Evolutionary conservation across 495 filamentous ascomycete species (phyloP), one percentile per base, ranked within the genome.

Genomic region (Aspergillus diversus): DNA sequence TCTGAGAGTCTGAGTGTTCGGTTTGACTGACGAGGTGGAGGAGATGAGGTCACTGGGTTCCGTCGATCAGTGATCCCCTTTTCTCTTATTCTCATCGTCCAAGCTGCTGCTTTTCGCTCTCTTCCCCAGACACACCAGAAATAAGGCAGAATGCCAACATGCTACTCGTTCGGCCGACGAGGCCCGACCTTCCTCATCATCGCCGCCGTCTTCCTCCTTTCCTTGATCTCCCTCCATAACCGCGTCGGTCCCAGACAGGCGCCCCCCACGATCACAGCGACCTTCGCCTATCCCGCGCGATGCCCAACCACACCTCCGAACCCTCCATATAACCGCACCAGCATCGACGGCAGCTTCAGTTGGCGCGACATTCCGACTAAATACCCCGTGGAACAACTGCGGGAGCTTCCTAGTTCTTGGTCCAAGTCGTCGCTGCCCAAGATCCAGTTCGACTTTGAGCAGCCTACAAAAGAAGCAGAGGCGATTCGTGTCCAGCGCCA

Each of bases 401-500:
- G 32, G 17, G 49, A 52, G 27, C 48, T 5, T 13, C 61, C 55
- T 5, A 7, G 48, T 2, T 1, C 16, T 3, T 27, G 21, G 21
- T 27, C 21, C 21, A 27, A 27, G 21, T 27, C 21, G 21, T 5
- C 61, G 7, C 47, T 64, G 7, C 61, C 61, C 7, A 9, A 33
- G 7, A 48, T 64, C 17, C 61, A 64, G 31, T 33, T 32, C 48
- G 34, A 42, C 8, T 59, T 64, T 31, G 1, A 35, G 13, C 34
- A 55, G 3, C 48, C 49, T 21, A 42, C 48, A 9, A 33, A 12
- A 15, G 34, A 59, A 43, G 43, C 60, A 17, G 61, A 63, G 33
- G 43, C 43, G 6, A 34, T 59, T 37, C 55, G 55, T 4, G 21
- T 34, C 33, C 2, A 51, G 47, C 55, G 61, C 55, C 71, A 80